Base-by-base conservation (phyloP, 1,284 basidiomycete genomes). In the Porogramme epimiltina region DNA sequence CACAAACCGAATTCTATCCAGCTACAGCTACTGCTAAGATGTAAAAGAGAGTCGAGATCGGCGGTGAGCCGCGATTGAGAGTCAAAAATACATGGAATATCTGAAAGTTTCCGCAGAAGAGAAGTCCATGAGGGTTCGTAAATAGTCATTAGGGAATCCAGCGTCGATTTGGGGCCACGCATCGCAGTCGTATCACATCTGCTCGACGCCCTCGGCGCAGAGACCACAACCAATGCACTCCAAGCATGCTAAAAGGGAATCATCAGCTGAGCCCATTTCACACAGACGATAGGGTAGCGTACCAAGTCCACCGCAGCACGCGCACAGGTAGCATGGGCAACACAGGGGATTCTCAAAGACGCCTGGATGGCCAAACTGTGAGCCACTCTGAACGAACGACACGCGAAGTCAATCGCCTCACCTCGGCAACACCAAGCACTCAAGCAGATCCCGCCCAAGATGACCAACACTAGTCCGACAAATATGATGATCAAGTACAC, bases 371-470 rank as follows among this genome's bases (percentile, higher is more conserved):
- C n/a, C n/a, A n/a, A n/a, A n/a, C n/a, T n/a, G n/a, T n/a, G n/a
- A n/a, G n/a, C n/a, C n/a, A n/a, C n/a, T n/a, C n/a, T n/a, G n/a
- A n/a, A n/a, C n/a, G n/a, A n/a, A n/a, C n/a, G n/a, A n/a, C n/a
- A n/a, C n/a, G n/a, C n/a, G n/a, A n/a, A n/a, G n/a, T n/a, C n/a
- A n/a, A n/a, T n/a, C n/a, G n/a, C n/a, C n/a, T n/a, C n/a, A n/a
- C 56, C 54, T 39, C 52, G 45, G 52, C 59, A 61, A 44, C 59
- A 61, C 59, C 59, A 61, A 10, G 56, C 56, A 26, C 59, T 61
- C 11, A 58, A 48, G 33, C 59, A 61, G 19, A 61, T 53, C 3
- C 44, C 56, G 11, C 48, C 54, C 15, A 61, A 6, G 22, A 61
- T n/a, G 2, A 61, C 54, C 9, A 61, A 52, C 36, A 58, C 49